phyloP scores from a whole-genome alignment of 2,329 filamentous ascomycete genomes.

The Cordyceps javanica region DNA sequence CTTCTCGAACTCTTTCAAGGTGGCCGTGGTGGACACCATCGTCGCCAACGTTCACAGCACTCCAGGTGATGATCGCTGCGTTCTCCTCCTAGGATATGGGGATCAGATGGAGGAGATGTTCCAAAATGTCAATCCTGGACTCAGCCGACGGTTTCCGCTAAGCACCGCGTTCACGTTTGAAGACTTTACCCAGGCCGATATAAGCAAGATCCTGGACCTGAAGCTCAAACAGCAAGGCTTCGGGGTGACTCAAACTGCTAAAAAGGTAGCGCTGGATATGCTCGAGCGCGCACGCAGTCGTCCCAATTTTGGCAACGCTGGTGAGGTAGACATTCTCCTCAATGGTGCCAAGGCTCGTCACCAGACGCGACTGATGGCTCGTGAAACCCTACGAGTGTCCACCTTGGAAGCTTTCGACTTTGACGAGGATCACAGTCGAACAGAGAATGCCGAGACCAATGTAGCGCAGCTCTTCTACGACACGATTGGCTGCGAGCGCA shows the following conservation, averaged over 20 bases:
- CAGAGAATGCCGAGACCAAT: constrained; percentile 34
- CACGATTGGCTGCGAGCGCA: constrained; percentile 50
- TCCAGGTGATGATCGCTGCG: constrained; percentile 65
- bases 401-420: constrained; percentile 73
- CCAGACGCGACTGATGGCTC: constrained; percentile 22
- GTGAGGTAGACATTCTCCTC: constrained; percentile 64
- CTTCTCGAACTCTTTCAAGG: constrained; percentile 42
- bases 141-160: constrained; percentile 59
- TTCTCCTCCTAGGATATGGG: constrained; percentile 65
- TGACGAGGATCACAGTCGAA: constrained; percentile 56
- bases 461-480: constrained; percentile 50
- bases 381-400: constrained; percentile 34
- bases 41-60: constrained; percentile 66
- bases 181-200: constrained; percentile 56
- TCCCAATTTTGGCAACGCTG: constrained; percentile 68
- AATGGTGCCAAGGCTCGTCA: constrained; percentile 45
- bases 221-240: constrained; percentile 56
- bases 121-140: constrained; percentile 65
- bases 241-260: constrained; percentile 43
- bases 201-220: constrained; percentile 52
- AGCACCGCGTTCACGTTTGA: constrained; percentile 60
- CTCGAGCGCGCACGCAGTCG: constrained; percentile 55
- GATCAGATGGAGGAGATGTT: constrained; percentile 68
- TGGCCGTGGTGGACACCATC: constrained; percentile 65
- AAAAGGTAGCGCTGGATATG: constrained; percentile 51